These are phyloP conservation scores for Syncephalastrum racemosum DNA, from an alignment of 371 early-diverging fungal species.

Conservation along the genomic window DNA sequence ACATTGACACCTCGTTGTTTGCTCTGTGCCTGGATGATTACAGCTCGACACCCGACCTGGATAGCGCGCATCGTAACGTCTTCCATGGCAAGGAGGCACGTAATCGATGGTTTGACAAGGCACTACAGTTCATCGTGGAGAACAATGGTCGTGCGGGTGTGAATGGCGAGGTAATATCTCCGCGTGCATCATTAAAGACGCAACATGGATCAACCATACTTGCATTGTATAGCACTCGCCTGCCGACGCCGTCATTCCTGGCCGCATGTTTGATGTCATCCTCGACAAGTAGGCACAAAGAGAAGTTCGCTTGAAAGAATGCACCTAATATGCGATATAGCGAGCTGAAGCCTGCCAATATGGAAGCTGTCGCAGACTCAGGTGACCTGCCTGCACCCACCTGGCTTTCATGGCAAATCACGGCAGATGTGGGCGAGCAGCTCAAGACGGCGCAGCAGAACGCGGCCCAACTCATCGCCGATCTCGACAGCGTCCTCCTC, in stretches of 20 bases:
- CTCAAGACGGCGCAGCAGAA: slow-evolving; percentile 63
- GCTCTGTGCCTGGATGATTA: slow-evolving; percentile 84
- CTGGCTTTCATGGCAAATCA: slow-evolving; percentile 18
- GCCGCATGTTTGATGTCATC: slow-evolving; percentile 68
- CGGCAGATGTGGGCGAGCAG: slow-evolving; percentile 18
- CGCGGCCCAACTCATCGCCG: slow-evolving; percentile 63
- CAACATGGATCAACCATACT: background rate
- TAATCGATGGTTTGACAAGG: slow-evolving; percentile 97
- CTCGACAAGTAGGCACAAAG: slow-evolving; percentile 45
- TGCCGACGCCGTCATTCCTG: slow-evolving; percentile 90
- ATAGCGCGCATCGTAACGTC: slow-evolving; percentile 70
- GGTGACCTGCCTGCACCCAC: slow-evolving; percentile 5
- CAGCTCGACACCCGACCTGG: slow-evolving; percentile 55
- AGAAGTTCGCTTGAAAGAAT: background rate
- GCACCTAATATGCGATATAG: background rate
- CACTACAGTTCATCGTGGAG: slow-evolving; percentile 83
- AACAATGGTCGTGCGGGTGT: slow-evolving; percentile 87
- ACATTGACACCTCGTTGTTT: slow-evolving; percentile 84
- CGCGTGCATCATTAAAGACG: background rate
- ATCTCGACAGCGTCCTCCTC: slow-evolving; percentile 71
- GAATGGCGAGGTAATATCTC: slow-evolving; percentile 80
- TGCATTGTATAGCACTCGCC: slow-evolving; percentile 71
- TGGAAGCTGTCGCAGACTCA: too few relatives aligned
- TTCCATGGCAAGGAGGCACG: slow-evolving; percentile 75
- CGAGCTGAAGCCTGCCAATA: background rate